phyloP scores from a whole-genome alignment of 164 flowering plant species.

The Tinospora cordifolia region DNA sequence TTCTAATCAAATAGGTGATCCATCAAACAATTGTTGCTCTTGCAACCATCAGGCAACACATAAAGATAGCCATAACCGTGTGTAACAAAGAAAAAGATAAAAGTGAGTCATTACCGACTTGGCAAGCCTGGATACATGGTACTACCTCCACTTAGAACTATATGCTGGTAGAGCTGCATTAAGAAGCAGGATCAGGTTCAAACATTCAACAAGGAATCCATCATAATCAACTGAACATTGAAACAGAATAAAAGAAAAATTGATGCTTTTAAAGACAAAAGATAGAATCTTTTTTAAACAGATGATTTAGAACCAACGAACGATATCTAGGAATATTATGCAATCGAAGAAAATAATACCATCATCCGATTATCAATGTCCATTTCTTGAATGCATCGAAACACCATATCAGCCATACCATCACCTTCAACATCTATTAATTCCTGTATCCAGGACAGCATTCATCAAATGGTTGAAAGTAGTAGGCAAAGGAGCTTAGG shows the following conservation, averaged over 20 bases:
- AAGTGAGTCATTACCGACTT: slow-evolving; percentile 66
- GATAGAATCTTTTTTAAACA: no score
- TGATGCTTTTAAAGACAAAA: no score
- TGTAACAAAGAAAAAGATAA: slow-evolving; percentile 8
- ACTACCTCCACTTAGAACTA: slow-evolving; percentile 97
- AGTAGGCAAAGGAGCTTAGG: neutral
- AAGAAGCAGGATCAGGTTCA: neutral
- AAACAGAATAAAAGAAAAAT: no score
- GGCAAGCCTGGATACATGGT: slow-evolving; percentile 99
- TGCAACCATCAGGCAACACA: no score
- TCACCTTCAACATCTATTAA: slow-evolving; percentile 98
- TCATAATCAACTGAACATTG: neutral
- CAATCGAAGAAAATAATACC: slow-evolving; percentile 32
- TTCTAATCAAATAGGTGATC: neutral
- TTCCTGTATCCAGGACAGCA: slow-evolving; percentile 44
- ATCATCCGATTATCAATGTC: slow-evolving; percentile 96
- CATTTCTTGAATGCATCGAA: slow-evolving; percentile 98
- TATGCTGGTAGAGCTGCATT: slow-evolving; percentile 96
- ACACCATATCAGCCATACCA: slow-evolving; percentile 99
- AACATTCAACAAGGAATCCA: neutral
- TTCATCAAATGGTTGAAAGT: slow-evolving; percentile 4
- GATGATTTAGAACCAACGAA: neutral
- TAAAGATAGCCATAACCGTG: no score
- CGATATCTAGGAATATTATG: neutral
- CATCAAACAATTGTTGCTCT: neutral